phyloP scores from a whole-genome alignment of 129 eudicot species.

The Artemisia tridentata region DNA sequence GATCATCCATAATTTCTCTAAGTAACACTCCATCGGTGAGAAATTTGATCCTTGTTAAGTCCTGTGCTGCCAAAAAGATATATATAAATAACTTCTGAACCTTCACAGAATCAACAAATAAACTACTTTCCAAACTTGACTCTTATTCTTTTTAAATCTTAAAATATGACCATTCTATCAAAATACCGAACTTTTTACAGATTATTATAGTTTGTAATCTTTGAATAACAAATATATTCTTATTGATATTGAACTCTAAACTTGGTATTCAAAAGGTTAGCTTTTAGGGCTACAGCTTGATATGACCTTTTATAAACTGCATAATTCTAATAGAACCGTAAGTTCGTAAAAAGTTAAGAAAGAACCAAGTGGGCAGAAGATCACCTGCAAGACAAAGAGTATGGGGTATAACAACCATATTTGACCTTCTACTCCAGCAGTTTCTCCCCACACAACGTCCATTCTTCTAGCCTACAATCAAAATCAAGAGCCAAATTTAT shows the following conservation, averaged over 20 bases:
- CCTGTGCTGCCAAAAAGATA: no score
- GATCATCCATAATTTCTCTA: no score
- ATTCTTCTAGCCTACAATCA: conserved; percentile 84
- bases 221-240: not conserved
- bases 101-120: no score
- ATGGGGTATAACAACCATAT: conserved; percentile 73
- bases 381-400: conserved; percentile 85
- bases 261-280: not conserved
- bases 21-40: no score
- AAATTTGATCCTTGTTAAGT: no score
- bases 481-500: conserved; percentile 5
- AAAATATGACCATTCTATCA: not conserved
- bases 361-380: not conserved
- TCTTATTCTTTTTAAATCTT: no score
- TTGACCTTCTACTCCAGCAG: conserved; percentile 95
- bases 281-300: not conserved
- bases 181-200: not conserved
- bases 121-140: no score
- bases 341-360: not conserved
- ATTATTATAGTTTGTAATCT: not conserved
- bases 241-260: not conserved
- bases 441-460: conserved; percentile 99
- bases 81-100: no score
- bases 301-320: not conserved
- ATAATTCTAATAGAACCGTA: not conserved